phyloP scores from a whole-genome alignment of 192 early-diverging fungal genomes.

The Chytriomyces confervae region DNA sequence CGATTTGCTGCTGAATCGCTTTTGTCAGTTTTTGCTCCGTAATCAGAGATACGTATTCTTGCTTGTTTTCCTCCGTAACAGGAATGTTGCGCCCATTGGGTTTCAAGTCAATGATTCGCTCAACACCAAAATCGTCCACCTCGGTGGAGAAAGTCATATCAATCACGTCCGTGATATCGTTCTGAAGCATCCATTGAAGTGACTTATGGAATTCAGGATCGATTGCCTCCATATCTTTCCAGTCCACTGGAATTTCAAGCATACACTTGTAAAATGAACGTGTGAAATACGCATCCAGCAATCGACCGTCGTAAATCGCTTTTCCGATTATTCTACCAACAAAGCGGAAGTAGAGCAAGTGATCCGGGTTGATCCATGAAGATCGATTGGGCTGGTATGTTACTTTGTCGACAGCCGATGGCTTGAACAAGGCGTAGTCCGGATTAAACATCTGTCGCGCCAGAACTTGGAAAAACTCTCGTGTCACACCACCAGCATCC shows the following conservation, averaged over 20 bases:
- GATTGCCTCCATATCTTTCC: slow-evolving; percentile 96
- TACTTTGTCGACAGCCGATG: slow-evolving; percentile 91
- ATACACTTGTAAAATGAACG: slow-evolving; percentile 99
- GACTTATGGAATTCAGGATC: slow-evolving; percentile 97
- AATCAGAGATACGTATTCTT: slow-evolving; percentile 92
- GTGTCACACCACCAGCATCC: slow-evolving; percentile 95
- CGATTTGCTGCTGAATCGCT: slow-evolving; percentile 95
- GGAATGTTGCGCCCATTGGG: slow-evolving; percentile 82
- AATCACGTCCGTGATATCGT: slow-evolving; percentile 93
- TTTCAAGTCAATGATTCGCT: slow-evolving; percentile 85
- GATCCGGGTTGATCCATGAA: slow-evolving; percentile 91
- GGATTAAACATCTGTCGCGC: slow-evolving; percentile 98
- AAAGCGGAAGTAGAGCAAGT: slow-evolving; percentile 96
- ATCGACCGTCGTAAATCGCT: slow-evolving; percentile 96
- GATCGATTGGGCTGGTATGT: slow-evolving; percentile 98
- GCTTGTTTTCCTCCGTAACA: slow-evolving; percentile 96
- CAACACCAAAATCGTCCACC: slow-evolving; percentile 91
- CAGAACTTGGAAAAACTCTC: slow-evolving; percentile 98
- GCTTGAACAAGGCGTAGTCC: slow-evolving; percentile 96
- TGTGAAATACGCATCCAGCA: slow-evolving; percentile 96
- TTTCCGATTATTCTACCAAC: slow-evolving; percentile 98
- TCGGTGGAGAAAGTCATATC: slow-evolving; percentile 95
- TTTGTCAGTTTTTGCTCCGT: slow-evolving; percentile 89
- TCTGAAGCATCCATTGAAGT: slow-evolving; percentile 96
- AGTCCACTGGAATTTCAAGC: slow-evolving; percentile 88